Conservation (phyloP, 2,329 filamentous ascomycete species). For the Lasiodiplodia theobromae region DNA sequence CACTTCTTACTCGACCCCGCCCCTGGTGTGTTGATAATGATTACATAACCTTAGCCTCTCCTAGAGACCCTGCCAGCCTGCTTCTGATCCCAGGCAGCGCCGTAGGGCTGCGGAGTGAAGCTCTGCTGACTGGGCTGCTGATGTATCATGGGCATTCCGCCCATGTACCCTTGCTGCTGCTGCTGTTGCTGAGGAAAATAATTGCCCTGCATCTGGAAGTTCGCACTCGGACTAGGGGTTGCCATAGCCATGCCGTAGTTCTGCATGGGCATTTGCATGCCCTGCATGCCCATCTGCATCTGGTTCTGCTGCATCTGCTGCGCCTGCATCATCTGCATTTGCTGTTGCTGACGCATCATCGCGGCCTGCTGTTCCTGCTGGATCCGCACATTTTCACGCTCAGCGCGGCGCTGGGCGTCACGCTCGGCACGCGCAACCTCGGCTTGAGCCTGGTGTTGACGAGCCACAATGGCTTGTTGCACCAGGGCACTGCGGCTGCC, state of each 20-base stretch:
- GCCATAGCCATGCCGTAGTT: slow-evolving; percentile 20
- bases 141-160: slow-evolving; percentile 15
- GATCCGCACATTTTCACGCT: slow-evolving; percentile 33
- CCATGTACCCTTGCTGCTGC: slow-evolving; percentile 20
- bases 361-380: slow-evolving; percentile 39
- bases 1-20: not conserved
- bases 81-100: slow-evolving; percentile 26
- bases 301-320: slow-evolving; percentile 28
- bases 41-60: not conserved
- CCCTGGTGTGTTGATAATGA: not conserved
- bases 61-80: slow-evolving; percentile 9
- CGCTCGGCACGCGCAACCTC: slow-evolving; percentile 49
- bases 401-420: slow-evolving; percentile 42
- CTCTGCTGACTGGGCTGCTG: slow-evolving; percentile 15
- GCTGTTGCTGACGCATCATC: slow-evolving; percentile 31
- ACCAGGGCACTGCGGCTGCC: slow-evolving; percentile 72
- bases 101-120: slow-evolving; percentile 25
- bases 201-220: slow-evolving; percentile 20
- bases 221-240: not conserved
- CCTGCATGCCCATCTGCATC: slow-evolving; percentile 25
- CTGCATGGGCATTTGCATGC: slow-evolving; percentile 28
- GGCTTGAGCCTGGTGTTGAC: slow-evolving; percentile 63
- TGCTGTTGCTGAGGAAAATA: slow-evolving; percentile 21
- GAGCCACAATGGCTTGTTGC: slow-evolving; percentile 71
- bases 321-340: slow-evolving; percentile 27